A percentile compares a stretch with the other conserved stretches of the same genome.
phyloP scores from a whole-genome alignment of 257 asterid genomes.

The Solanum ossicruentum region DNA sequence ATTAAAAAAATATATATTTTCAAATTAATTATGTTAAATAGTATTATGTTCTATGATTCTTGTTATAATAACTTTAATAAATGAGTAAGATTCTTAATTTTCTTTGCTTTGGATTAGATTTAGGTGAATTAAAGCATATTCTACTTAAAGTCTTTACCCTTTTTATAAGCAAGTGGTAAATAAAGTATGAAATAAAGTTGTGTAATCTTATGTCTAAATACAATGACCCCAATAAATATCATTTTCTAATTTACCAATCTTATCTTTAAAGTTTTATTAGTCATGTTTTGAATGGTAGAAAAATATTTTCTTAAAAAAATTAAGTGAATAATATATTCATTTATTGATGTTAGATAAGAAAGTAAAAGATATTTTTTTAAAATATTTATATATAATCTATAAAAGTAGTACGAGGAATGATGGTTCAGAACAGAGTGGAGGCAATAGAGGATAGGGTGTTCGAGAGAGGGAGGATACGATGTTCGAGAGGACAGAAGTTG shows the following conservation, averaged over 20 bases:
- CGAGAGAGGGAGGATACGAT: too few relatives aligned
- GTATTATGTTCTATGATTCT: not conserved
- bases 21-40: too few relatives aligned
- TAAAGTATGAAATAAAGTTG: not conserved
- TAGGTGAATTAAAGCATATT: not conserved
- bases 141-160: not conserved
- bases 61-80: not conserved
- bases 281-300: accelerated
- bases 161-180: not conserved
- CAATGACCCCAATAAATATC: not conserved
- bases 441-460: too few relatives aligned
- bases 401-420: too few relatives aligned
- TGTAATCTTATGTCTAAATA: not conserved
- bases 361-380: not conserved
- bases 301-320: not conserved
- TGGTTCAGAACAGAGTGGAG: too few relatives aligned
- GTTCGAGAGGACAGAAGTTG: too few relatives aligned
- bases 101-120: not conserved
- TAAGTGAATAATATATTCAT: not conserved
- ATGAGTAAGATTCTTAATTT: not conserved
- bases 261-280: not conserved
- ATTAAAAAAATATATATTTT: not conserved
- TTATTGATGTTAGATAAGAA: not conserved
- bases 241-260: not conserved
- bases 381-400: too few relatives aligned